phyloP scores from a whole-genome alignment of 2,329 filamentous ascomycete species.

The Ascosphaera aggregata region DNA sequence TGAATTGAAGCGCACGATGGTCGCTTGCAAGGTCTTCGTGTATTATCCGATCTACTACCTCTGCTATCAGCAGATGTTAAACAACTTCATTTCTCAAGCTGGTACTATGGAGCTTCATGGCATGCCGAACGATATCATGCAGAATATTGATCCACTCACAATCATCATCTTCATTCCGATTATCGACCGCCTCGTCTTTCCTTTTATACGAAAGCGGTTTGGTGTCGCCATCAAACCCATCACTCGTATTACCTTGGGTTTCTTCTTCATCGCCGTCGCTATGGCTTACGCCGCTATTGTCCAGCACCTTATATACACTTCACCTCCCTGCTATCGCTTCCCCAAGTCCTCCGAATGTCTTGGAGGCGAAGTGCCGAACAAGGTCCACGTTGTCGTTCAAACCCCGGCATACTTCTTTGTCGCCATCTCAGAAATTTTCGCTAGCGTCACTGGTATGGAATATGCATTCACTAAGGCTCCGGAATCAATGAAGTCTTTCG shows the following conservation, averaged over 20 bases:
- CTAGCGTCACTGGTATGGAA: conserved; percentile 44
- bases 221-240: conserved; percentile 49
- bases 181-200: conserved; percentile 47
- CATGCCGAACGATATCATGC: conserved; percentile 54
- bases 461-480: conserved; percentile 55
- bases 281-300: conserved; percentile 37
- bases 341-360: conserved; percentile 10
- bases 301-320: conserved; percentile 30
- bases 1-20: conserved; percentile 41
- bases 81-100: conserved; percentile 43
- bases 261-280: conserved; percentile 38
- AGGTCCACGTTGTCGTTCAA: conserved; percentile 22
- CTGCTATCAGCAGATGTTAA: conserved; percentile 43
- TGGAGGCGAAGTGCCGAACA: too few relatives aligned
- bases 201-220: conserved; percentile 19
- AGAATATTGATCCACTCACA: conserved; percentile 52
- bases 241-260: conserved; percentile 50
- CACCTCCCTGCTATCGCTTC: conserved; percentile 27
- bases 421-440: conserved; percentile 31
- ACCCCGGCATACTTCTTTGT: conserved; percentile 23
- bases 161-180: conserved; percentile 55
- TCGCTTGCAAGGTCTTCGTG: conserved; percentile 47
- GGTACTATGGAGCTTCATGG: conserved; percentile 40
- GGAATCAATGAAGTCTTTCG: conserved; percentile 40
- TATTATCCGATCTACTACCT: conserved; percentile 50